Base-by-base conservation (phyloP, 179 eudicot genomes). In the Silene coronaria region DNA sequence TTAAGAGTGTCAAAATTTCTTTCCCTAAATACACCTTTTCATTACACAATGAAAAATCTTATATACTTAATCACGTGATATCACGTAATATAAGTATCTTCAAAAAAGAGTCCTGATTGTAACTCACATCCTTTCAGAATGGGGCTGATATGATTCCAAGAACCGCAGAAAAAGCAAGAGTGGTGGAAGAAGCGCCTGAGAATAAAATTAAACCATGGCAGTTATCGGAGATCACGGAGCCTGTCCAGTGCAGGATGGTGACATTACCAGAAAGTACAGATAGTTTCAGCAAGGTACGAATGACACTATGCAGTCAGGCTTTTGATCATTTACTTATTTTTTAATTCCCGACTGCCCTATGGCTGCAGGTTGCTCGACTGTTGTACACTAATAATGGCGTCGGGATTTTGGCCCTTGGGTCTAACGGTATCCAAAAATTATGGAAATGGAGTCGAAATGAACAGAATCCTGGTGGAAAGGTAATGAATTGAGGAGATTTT, bases 371-470 rank as follows among this genome's bases (percentile, higher is more conserved):
- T 78, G 90, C 89, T 32, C 84, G 90, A 69, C 90, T 91, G 60
- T 88, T 88, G 63, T 91, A 91, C 81, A 88, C 97, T 60, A 90
- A 90, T 79, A 87, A 91, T 80, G 97, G 97, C 75, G 80, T 87
- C 77, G 98, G 92, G 26, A 32, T 93, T 76, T 78, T 91, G 84
- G 96, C 92, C 34, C 90, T 89, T 72, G 91, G 88, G 24, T 86
- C 89, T 11, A 89, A 87, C 79, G 96, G 90, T 72, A 77, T 78
- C 42, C 98, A 90, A 61, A 88, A 86, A 74, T 81, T 93, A 71
- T 93, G 98, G 98, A 93, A 91, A 67, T 93, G 98, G 98, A 77
- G 72, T 76, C 86, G 93, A 72, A 93, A 51, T 80, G 98, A 93
- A 70, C 90, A 88, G 77, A 90, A 90, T 67, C 90, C 84, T 48